phyloP scores from a whole-genome alignment of 441 rosid species.

The Croton setiger region DNA sequence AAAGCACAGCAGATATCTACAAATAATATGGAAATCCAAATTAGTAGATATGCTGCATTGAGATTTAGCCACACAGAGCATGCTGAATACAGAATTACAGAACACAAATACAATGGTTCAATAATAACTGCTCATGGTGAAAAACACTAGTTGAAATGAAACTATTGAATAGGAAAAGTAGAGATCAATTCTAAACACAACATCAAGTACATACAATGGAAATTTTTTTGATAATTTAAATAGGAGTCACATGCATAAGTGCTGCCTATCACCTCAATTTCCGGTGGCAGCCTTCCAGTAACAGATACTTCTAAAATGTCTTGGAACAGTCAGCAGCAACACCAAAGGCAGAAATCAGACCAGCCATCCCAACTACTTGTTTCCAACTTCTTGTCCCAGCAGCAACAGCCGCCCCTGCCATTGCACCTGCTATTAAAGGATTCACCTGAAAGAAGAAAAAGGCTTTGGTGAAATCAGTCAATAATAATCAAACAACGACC shows the following conservation, averaged over 20 bases:
- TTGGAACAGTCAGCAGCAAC: constrained; percentile 63
- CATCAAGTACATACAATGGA: too few species aligned
- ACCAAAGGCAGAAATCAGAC: constrained; percentile 57
- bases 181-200: not conserved
- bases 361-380: constrained; percentile 52
- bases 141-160: not conserved
- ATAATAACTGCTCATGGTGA: not conserved
- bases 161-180: not conserved
- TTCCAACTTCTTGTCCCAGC: constrained; percentile 61
- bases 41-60: not conserved
- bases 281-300: constrained; percentile 12
- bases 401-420: constrained; percentile 76
- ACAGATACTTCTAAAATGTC: constrained; percentile 30
- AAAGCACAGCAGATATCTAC: not conserved
- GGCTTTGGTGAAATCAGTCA: constrained; percentile 12
- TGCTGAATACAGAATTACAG: not conserved
- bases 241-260: not conserved
- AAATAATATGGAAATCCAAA: not conserved
- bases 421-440: constrained; percentile 70
- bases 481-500: not conserved
- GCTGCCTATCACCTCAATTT: constrained; percentile 20
- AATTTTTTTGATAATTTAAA: not conserved
- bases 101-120: not conserved
- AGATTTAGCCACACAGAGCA: not conserved
- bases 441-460: constrained; percentile 49